Conservation (phyloP, 2,329 filamentous ascomycete species). For the Bipolaris victoriae region DNA sequence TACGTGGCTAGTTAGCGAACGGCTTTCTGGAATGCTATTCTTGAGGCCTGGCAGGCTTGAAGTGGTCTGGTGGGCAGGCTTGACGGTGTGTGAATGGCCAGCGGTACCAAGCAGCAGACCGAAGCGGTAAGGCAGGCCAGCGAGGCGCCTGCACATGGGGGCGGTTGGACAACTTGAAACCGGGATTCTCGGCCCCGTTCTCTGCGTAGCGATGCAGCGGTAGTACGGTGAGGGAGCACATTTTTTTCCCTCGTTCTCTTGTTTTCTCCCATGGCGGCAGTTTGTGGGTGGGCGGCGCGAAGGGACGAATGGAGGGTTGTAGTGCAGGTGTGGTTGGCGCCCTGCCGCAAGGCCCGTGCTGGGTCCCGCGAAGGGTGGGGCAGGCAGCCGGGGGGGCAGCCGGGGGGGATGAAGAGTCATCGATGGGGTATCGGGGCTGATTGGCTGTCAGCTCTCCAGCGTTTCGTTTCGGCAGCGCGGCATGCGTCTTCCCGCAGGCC, state of each 20-base stretch:
- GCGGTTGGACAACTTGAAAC: slow-evolving; percentile 48
- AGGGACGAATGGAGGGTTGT: slow-evolving; percentile 40
- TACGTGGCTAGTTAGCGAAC: slow-evolving; percentile 34
- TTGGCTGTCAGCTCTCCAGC: slow-evolving; percentile 38
- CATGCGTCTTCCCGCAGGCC: slow-evolving; percentile 32
- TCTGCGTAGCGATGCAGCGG: slow-evolving; percentile 13
- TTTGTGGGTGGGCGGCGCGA: slow-evolving; percentile 36
- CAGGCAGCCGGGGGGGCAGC: slow-evolving; percentile 32
- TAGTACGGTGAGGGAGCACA: slow-evolving; percentile 6
- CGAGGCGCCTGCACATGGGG: slow-evolving; percentile 45
- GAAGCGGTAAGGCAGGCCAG: slow-evolving; percentile 30
- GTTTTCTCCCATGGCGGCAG: slow-evolving; percentile 34
- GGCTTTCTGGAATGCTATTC: slow-evolving; percentile 33
- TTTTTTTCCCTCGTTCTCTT: neutral
- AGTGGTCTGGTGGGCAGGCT: slow-evolving; percentile 23
- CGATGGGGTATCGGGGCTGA: slow-evolving; percentile 21
- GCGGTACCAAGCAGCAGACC: slow-evolving; percentile 30
- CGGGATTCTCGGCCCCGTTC: slow-evolving; percentile 32
- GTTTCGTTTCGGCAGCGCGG: slow-evolving; percentile 44
- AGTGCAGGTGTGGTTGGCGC: slow-evolving; percentile 39
- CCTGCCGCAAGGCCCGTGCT: slow-evolving; percentile 33
- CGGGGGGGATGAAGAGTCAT: slow-evolving; percentile 44
- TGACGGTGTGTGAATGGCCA: slow-evolving; percentile 36
- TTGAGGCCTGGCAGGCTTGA: slow-evolving; percentile 24
- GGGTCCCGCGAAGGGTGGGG: slow-evolving; percentile 25